Evolutionary conservation across 1,284 basidiomycete genomes (phyloP).

Genomic region (Ceratobasidium sp.): DNA sequence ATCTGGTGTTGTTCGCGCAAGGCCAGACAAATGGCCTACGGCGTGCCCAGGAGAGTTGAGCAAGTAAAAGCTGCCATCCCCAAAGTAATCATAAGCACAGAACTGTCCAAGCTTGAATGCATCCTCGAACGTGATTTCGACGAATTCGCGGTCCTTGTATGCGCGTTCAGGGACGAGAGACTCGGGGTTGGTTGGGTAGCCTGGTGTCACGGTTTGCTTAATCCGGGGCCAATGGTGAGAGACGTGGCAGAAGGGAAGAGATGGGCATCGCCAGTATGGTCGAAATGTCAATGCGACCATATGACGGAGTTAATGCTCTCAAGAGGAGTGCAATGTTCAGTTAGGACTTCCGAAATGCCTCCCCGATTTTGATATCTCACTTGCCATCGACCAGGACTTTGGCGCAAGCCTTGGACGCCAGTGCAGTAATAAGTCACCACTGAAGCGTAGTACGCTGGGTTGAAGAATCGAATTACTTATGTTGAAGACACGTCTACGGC

Average conservation of each 20-base stretch:
- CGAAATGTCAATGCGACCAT: slow-evolving; percentile 38
- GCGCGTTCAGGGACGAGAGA: slow-evolving; percentile 3
- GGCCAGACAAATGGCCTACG: slow-evolving; percentile 46
- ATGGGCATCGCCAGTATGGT: slow-evolving; percentile 29
- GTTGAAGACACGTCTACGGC: no score
- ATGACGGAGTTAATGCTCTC: slow-evolving; percentile 13
- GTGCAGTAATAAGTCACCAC: no score
- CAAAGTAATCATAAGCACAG: slow-evolving; percentile 47
- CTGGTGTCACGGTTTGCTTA: neutral
- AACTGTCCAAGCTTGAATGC: neutral
- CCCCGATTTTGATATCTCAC: neutral
- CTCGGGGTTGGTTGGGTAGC: slow-evolving; percentile 1
- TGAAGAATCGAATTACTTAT: no score
- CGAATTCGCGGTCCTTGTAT: slow-evolving; percentile 10
- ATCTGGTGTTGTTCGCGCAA: slow-evolving; percentile 46
- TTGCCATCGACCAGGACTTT: neutral
- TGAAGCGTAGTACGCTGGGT: no score
- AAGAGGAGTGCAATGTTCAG: neutral
- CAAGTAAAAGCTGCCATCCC: slow-evolving; percentile 48
- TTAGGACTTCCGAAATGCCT: slow-evolving; percentile 4
- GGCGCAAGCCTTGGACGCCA: no score
- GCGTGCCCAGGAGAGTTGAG: slow-evolving; percentile 48
- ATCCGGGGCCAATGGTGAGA: slow-evolving; percentile 12
- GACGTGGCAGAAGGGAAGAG: neutral
- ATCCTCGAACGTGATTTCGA: slow-evolving; percentile 12